Evolutionary conservation across 768 basidiomycete species (phyloP), one percentile per base, ranked within the genome.

Genomic region (Agaricus bisporus): DNA sequence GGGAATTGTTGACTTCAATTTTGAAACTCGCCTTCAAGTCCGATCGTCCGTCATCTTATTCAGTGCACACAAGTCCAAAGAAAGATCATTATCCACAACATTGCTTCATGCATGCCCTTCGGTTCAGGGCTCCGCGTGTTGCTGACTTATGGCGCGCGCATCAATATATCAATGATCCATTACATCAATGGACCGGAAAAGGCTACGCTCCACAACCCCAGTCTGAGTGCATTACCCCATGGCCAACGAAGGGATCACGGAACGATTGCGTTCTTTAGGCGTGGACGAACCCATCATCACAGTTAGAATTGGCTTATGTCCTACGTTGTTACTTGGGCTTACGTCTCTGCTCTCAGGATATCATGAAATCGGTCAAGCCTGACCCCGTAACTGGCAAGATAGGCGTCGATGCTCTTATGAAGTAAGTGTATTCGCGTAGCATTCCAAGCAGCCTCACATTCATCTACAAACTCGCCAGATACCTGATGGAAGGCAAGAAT

Each of bases 341-440:
- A 39, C 12, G 10, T 2, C 12, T 39, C 6, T 12, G 10, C 6
- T 39, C n/a, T 9, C 25, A 54, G 52, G 52, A 54, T 32, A 54
- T 54, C 45, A 54, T 54, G 45, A 46, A 41, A n/a, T 47, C 52
- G 11, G 52, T 55, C n/a, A 36, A 48, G 15, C 57, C 57, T 25
- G 57, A 58, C 35, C 57, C 57, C 14, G 46, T 58, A 10, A 58
- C 57, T 17, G 57, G 57, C 5, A 51, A 41, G 29, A 42, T 58
- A 37, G 54, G 54, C 20, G 49, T 55, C 28, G 54, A 49, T 26
- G 54, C 54, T 25, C 29, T 58, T 29, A 54, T 58, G 39, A 58
- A 43, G 57, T 58, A 38, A 7, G 44, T 49, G 5, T 25, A 7
- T 7, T 48, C n/a, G 22, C 10, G 8, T 22, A 11, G 2, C 6